These are phyloP conservation scores for Miamiensis avidus DNA, from an alignment of 169 alveolate genomes.

Conservation along the genomic window DNA sequence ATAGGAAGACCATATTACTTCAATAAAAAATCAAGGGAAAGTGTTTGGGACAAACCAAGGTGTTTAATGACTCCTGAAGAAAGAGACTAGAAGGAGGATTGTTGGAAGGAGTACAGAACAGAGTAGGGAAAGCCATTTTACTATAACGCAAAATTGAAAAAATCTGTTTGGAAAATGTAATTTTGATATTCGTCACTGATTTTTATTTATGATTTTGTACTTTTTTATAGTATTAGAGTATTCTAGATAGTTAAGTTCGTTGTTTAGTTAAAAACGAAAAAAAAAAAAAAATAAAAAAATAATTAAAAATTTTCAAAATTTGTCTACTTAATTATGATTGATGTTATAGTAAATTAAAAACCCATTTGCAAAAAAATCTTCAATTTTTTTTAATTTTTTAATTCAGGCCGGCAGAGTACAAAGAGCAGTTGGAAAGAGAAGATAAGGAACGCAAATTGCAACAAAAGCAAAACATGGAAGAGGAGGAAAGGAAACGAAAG, in stretches of 20 bases:
- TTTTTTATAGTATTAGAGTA: no score
- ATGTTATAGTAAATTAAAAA: no score
- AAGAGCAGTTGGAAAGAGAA: not conserved
- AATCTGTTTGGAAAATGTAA: not conserved
- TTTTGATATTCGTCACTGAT: no score
- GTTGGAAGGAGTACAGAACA: not conserved
- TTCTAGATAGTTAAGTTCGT: no score
- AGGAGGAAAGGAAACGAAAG: not conserved
- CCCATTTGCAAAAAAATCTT: not conserved
- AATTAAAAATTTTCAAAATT: no score
- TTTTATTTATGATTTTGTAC: no score
- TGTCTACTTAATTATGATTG: no score
- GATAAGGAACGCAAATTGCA: constrained; percentile 3
- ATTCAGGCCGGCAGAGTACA: constrained; percentile 40
- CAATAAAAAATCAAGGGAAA: not conserved
- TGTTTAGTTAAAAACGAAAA: no score
- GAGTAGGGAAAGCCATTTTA: not conserved
- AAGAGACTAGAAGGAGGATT: not conserved
- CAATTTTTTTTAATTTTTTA: not conserved
- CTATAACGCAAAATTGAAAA: not conserved
- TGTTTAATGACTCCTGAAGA: not conserved
- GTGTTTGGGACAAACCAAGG: not conserved
- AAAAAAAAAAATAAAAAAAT: no score
- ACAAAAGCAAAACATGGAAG: constrained; percentile 1
- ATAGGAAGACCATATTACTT: not conserved